Conservation (phyloP, 2,329 filamentous ascomycete genomes). For the Trichoderma guizhouense region DNA sequence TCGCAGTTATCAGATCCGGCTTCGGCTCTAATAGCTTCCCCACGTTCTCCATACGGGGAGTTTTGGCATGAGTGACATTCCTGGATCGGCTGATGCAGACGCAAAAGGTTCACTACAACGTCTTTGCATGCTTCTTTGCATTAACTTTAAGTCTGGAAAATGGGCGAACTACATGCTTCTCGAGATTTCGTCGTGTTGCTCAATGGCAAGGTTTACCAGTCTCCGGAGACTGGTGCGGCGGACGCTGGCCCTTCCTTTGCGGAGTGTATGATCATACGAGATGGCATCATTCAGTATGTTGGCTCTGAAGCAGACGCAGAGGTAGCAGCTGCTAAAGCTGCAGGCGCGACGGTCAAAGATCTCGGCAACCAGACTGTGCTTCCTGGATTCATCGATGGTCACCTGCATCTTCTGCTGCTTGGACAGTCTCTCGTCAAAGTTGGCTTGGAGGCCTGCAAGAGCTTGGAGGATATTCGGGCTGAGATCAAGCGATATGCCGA, state of each 20-base stretch:
- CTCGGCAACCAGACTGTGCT: constrained; percentile 40
- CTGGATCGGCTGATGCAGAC: background rate
- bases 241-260: constrained; percentile 18
- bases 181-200: constrained; percentile 20
- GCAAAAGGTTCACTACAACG: background rate
- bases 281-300: constrained; percentile 35
- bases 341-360: constrained; percentile 27
- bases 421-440: constrained; percentile 53
- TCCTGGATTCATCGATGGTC: constrained; percentile 56
- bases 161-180: constrained; percentile 17
- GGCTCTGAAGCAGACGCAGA: constrained; percentile 29
- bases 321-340: constrained; percentile 25
- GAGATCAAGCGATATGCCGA: constrained; percentile 45
- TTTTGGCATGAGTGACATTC: background rate
- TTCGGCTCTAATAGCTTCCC: constrained; percentile 6
- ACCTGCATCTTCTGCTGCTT: constrained; percentile 53
- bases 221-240: background rate
- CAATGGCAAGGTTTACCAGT: constrained; percentile 24
- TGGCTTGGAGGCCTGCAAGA: constrained; percentile 45
- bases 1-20: constrained; percentile 8
- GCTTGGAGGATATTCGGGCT: constrained; percentile 47
- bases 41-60: background rate
- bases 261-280: constrained; percentile 32
- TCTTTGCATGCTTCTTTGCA: background rate
- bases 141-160: background rate